Evolutionary conservation across 148 eudicot genomes (phyloP), one percentile per base, ranked within the genome.

Genomic region (Rhododendron kiyosumense): DNA sequence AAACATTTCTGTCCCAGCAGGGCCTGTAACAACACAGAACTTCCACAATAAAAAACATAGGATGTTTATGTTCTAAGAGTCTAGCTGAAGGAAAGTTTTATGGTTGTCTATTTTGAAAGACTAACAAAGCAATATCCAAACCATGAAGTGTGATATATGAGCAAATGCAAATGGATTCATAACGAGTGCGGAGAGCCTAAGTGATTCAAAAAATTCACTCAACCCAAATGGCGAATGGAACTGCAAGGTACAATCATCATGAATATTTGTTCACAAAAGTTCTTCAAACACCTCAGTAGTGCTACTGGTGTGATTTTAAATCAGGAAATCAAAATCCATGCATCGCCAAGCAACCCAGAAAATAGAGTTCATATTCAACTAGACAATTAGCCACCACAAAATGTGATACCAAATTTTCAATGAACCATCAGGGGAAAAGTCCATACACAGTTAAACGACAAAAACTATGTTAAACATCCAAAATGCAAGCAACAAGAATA

Each of bases 1-100:
- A 30, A 69, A 69, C 75, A 69, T 69, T 32, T 69, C 79, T n/a
- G 79, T 32, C 71, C 79, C 79, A 34, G 6, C 79, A 75, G 79
- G 79, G 24, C 79, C 79, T 75, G n/a, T 75, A 75, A 34, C 46
- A 36, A 75, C 10, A 7, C 48, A 75, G 0, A 75, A 75, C 79
- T 15, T 6, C 75, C 32, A 30, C 75, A 30, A 28, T 69, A 26
- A 69, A 28, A 28, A 28, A 69, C 5, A 0, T 5, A 13, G 75
- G 17, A 69, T 69, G 38, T 12, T 7, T 26, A 67, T 3, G 11
- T 12, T n/a, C 32, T 11, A 67, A 22, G 74, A 67, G 14, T 28
- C 3, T 12, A 28, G 30, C 36, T 69, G 38, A 69, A 69, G 17
- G 36, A 69, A 69, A 28, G 18, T 69, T 3, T 28, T 69, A 28